Evolutionary conservation across 495 filamentous ascomycete genomes (phyloP), one percentile per base, ranked within the genome.

Genomic region (Aspergillus baeticus): DNA sequence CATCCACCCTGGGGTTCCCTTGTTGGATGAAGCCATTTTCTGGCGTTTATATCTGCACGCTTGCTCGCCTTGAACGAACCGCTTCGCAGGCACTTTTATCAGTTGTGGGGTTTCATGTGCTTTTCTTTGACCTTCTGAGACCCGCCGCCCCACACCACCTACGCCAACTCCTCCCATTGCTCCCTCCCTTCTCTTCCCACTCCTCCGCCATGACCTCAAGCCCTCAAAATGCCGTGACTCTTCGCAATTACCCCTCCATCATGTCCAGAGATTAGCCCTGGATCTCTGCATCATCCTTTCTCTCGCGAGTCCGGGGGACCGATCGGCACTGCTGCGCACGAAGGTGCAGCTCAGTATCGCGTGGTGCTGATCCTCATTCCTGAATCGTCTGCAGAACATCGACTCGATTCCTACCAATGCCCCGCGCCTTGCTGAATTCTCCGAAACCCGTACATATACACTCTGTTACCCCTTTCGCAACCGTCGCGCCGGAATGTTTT

Each of bases 1-100:
- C 23, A 64, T 79, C 10, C 77, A 81, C 54, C 76, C 78, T 10
- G 50, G 67, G 10, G 51, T 77, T 23, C 78, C 77, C 5, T 61
- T 80, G 2, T 15, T 80, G 6, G 71, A 81, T 13, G 78, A 81
- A 47, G 71, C 66, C 0, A 63, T 72, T 35, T 79, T 81, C 34
- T 81, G 78, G 78, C 62, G 67, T 23, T 66, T 72, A 10, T 78
- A 71, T 45, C 13, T 49, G 15, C 26, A 57, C n/a, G n/a, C n/a
- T n/a, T n/a, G n/a, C n/a, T n/a, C n/a, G n/a, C n/a, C n/a, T n/a
- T n/a, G n/a, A n/a, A n/a, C n/a, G n/a, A n/a, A n/a, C n/a, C n/a
- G n/a, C n/a, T n/a, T n/a, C n/a, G n/a, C n/a, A n/a, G n/a, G n/a
- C n/a, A n/a, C n/a, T n/a, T n/a, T n/a, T n/a, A n/a, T n/a, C n/a